These are phyloP conservation scores for Penicillium crystallinum DNA, from an alignment of 495 filamentous ascomycete genomes.

Conservation along the genomic window DNA sequence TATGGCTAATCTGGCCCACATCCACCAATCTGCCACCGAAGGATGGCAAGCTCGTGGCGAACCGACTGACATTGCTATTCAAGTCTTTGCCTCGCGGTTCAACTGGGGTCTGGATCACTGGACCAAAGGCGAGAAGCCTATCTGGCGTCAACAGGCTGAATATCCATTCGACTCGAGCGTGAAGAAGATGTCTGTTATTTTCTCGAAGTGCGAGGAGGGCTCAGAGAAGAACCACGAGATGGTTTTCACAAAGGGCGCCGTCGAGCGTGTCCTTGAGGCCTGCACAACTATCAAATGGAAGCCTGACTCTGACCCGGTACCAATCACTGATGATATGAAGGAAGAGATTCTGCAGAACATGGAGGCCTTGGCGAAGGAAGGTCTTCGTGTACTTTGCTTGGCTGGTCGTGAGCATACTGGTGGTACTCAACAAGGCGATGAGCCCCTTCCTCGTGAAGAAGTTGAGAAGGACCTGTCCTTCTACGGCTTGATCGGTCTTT, in stretches of 20 bases:
- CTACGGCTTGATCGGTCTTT: slow-evolving; percentile 64
- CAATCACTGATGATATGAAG: slow-evolving; percentile 39
- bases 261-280: slow-evolving; percentile 70
- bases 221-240: slow-evolving; percentile 28
- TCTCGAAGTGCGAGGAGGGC: slow-evolving; percentile 29
- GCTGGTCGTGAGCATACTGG: slow-evolving; percentile 44
- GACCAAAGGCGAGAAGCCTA: slow-evolving; percentile 45
- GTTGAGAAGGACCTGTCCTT: slow-evolving; percentile 58
- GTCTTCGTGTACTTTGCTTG: slow-evolving; percentile 60
- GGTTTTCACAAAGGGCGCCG: slow-evolving; percentile 74
- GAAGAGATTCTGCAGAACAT: slow-evolving; percentile 57
- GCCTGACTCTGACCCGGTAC: slow-evolving; percentile 28
- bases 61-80: slow-evolving; percentile 66
- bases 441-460: slow-evolving; percentile 46
- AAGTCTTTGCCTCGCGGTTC: slow-evolving; percentile 62
- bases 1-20: slow-evolving; percentile 61
- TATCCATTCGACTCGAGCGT: slow-evolving; percentile 64
- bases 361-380: slow-evolving; percentile 57
- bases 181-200: slow-evolving; percentile 67
- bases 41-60: slow-evolving; percentile 61
- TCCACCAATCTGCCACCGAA: slow-evolving; percentile 42
- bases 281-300: slow-evolving; percentile 50
- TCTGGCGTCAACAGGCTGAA: slow-evolving; percentile 55
- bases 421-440: slow-evolving; percentile 27
- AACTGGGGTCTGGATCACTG: slow-evolving; percentile 51